phyloP scores from a whole-genome alignment of 306 rosid species.

The Luffa aegyptiaca region DNA sequence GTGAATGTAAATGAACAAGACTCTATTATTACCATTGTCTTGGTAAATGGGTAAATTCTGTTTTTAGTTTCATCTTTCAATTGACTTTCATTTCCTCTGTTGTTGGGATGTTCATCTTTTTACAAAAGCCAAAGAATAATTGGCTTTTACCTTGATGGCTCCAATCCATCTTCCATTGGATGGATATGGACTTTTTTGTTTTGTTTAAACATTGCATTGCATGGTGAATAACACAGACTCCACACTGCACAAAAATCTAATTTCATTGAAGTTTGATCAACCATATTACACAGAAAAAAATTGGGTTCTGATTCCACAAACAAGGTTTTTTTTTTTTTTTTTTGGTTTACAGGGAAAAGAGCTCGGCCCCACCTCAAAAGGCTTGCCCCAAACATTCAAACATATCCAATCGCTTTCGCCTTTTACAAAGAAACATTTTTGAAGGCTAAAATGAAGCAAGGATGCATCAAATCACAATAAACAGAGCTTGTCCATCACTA shows the following conservation, averaged over 20 bases:
- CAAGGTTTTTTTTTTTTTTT: not conserved
- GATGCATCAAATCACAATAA: constrained; percentile 42
- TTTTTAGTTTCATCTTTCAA: not conserved
- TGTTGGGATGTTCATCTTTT: not conserved
- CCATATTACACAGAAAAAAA: not conserved
- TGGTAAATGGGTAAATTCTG: not conserved
- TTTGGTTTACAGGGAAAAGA: constrained; percentile 14
- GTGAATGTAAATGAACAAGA: not conserved
- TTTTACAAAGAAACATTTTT: constrained; percentile 25
- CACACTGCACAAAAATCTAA: not conserved
- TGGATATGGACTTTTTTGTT: not conserved
- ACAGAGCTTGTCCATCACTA: constrained; percentile 20
- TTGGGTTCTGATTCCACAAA: constrained; percentile 21
- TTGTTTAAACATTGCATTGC: not conserved
- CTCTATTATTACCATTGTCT: not conserved
- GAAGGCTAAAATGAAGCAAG: constrained; percentile 46
- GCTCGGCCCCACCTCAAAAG: constrained; percentile 30
- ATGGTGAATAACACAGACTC: not conserved
- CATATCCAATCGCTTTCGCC: constrained; percentile 43
- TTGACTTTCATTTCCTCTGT: not conserved
- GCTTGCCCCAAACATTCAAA: constrained; percentile 37
- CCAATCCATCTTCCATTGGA: not conserved
- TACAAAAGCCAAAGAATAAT: not conserved
- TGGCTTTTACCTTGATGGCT: not conserved
- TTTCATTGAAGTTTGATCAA: not conserved